Conservation (phyloP, 1,139 yeast genomes). For the Taiozyma sp. region DNA sequence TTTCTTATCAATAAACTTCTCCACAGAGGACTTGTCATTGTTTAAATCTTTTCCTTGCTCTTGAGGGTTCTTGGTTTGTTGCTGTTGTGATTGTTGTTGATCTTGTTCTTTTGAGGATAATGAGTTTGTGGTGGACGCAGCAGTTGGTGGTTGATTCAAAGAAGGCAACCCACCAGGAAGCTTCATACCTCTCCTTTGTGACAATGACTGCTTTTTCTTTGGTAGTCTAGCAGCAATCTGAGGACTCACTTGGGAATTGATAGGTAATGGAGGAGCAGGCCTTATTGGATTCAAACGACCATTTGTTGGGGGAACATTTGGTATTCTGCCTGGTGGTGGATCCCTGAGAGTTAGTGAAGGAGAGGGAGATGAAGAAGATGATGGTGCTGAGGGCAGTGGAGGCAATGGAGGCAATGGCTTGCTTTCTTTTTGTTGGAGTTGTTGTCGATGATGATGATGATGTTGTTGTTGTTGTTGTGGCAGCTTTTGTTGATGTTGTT, state of each 20-base stretch:
- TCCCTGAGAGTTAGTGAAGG: neutral
- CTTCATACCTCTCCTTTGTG: slow-evolving; percentile 47
- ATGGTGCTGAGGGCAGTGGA: slow-evolving; percentile 1
- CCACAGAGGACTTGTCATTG: slow-evolving; percentile 13
- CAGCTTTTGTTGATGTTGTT: neutral
- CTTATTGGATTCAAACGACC: slow-evolving; percentile 12
- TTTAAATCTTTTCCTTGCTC: neutral
- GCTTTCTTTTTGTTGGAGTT: slow-evolving; percentile 2
- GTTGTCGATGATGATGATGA: neutral
- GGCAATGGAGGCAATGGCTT: slow-evolving; percentile 5
- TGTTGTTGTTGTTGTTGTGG: neutral
- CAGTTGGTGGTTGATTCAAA: neutral
- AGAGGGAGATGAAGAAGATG: neutral
- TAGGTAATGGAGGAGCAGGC: slow-evolving; percentile 17
- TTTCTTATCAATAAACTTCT: slow-evolving; percentile 18
- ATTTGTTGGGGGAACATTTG: slow-evolving; percentile 4
- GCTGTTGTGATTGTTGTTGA: slow-evolving; percentile 1
- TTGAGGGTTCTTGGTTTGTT: neutral
- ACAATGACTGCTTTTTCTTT: slow-evolving; percentile 40
- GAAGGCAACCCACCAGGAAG: slow-evolving; percentile 22
- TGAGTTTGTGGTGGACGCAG: neutral
- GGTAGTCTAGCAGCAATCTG: slow-evolving; percentile 25
- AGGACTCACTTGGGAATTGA: slow-evolving; percentile 21
- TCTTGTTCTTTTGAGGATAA: neutral
- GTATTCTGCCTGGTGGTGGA: neutral